Conservation (phyloP, 2,329 filamentous ascomycete species). For the Magnaporthales sp. region DNA sequence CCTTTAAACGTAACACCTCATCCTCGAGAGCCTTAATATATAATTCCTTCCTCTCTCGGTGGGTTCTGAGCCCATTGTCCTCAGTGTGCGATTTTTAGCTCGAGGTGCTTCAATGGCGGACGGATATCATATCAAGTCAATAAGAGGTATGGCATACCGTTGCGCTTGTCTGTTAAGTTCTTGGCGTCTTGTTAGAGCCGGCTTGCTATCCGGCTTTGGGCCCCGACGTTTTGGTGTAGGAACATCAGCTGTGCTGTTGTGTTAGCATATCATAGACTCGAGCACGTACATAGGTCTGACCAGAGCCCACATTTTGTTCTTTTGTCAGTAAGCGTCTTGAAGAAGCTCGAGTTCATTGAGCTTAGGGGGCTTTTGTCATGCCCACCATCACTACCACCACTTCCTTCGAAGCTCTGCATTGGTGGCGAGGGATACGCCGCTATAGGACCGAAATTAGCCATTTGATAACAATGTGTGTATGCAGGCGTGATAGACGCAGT, state of each 20-base stretch:
- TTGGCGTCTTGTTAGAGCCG: conserved; percentile 82
- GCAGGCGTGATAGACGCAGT: background rate
- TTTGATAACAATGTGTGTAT: conserved; percentile 4
- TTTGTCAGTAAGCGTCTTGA: conserved; percentile 64
- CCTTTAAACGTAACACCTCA: conserved; percentile 81
- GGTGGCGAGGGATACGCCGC: conserved; percentile 31
- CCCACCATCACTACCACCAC: conserved; percentile 8
- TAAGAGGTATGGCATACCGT: conserved; percentile 36
- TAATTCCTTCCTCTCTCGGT: conserved; percentile 91
- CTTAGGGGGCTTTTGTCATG: conserved; percentile 31
- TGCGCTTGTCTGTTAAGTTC: conserved; percentile 94
- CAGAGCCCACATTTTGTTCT: conserved; percentile 63
- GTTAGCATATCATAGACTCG: background rate
- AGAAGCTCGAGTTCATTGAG: conserved; percentile 48
- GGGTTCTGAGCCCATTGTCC: conserved; percentile 56
- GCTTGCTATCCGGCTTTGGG: conserved; percentile 94
- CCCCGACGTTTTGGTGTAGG: conserved; percentile 72
- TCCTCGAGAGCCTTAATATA: conserved; percentile 93
- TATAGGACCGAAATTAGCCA: conserved; percentile 26
- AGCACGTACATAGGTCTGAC: background rate
- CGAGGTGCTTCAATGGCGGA: background rate
- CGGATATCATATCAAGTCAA: background rate
- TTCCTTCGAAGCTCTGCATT: conserved; percentile 15
- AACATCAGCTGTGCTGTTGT: background rate
- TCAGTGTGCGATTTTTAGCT: background rate